These are phyloP conservation scores for Agapanthus africanus DNA, from an alignment of 106 monocot genomes.

Conservation along the genomic window DNA sequence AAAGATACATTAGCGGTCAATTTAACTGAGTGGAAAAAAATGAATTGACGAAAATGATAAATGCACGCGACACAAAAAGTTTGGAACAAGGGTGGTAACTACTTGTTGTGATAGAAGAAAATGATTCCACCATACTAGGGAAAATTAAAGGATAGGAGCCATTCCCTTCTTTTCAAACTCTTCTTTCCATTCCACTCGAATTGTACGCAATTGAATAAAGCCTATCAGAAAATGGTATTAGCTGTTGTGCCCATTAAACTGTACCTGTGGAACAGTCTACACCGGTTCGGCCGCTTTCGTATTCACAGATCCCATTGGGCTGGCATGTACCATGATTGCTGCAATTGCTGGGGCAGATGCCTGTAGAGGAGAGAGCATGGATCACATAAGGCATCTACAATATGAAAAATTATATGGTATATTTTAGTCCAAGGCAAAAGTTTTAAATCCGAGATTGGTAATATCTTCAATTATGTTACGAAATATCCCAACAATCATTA, in stretches of 20 bases:
- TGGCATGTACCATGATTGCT: slow-evolving; percentile 60
- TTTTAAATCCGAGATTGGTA: not conserved
- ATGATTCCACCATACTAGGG: too few species aligned
- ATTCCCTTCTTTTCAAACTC: not conserved
- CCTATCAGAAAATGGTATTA: not conserved
- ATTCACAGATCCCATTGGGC: slow-evolving; percentile 67
- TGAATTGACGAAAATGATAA: too few species aligned
- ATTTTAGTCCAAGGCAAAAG: not conserved
- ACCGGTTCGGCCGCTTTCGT: slow-evolving; percentile 73
- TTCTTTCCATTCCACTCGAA: not conserved
- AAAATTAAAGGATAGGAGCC: not conserved
- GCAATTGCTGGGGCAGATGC: slow-evolving; percentile 68
- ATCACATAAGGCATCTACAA: not conserved
- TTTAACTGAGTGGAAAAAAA: too few species aligned
- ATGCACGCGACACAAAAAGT: too few species aligned
- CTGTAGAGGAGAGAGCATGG: slow-evolving; percentile 23
- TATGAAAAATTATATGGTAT: not conserved
- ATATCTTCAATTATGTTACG: not conserved
- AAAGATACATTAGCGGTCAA: too few species aligned
- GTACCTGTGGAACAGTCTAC: slow-evolving; percentile 95
- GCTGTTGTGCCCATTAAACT: not conserved
- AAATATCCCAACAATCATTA: not conserved
- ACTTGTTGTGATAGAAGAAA: too few species aligned
- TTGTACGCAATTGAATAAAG: not conserved
- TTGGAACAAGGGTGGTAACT: too few species aligned